Conservation (phyloP, 331 rosid genomes). For the Arachis monticola region DNA sequence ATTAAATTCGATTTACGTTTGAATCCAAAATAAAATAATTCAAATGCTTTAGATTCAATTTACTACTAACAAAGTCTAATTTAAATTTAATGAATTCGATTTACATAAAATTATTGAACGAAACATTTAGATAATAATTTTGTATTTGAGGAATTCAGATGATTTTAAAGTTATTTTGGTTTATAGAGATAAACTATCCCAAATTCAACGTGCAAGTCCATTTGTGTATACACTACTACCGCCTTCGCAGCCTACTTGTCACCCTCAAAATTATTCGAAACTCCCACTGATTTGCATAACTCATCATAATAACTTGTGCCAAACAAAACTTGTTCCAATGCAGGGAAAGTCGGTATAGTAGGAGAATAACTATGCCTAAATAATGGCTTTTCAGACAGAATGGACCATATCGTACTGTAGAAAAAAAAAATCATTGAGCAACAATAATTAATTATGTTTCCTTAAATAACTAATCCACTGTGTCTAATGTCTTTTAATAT, state of each 20-base stretch:
- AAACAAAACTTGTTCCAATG: not conserved
- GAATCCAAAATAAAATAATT: too few species aligned
- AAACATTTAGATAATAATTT: too few species aligned
- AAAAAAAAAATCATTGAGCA: not conserved
- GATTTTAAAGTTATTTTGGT: too few species aligned
- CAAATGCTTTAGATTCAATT: too few species aligned
- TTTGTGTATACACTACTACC: not conserved
- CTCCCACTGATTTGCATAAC: not conserved
- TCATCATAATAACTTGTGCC: not conserved
- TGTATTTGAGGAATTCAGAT: too few species aligned
- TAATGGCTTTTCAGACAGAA: conserved; percentile 1
- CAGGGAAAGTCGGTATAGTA: not conserved
- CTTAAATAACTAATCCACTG: not conserved
- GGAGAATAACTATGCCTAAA: not conserved
- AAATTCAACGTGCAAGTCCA: not conserved
- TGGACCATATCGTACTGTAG: too few species aligned
- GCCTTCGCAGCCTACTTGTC: not conserved
- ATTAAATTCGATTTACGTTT: too few species aligned
- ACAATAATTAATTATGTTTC: not conserved
- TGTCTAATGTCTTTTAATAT: not conserved
- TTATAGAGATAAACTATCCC: not conserved
- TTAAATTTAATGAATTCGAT: too few species aligned
- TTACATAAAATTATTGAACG: too few species aligned
- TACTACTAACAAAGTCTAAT: too few species aligned
- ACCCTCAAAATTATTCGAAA: not conserved